Evolutionary conservation across 306 rosid species (phyloP), one percentile per base, ranked within the genome.

Genomic region (Dicorynia guianensis): DNA sequence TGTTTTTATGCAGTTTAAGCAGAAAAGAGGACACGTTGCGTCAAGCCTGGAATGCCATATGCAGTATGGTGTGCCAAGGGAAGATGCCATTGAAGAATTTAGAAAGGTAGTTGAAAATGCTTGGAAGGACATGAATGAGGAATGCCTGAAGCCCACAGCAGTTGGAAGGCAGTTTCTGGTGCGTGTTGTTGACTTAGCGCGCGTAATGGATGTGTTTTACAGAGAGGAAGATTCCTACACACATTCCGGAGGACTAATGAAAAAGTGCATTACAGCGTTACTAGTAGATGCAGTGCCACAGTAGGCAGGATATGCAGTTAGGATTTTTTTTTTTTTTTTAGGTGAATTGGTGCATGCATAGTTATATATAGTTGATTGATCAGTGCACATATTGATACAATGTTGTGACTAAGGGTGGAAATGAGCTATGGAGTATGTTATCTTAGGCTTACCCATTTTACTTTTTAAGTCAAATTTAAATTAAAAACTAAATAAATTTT

Each of bases 31-130:
- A 2, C 72, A 85, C 33, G 69, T 82, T 17, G 80, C 80, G 2
- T 80, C 83, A 10, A 50, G 72, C 0, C 71, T 78, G 43, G 83
- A 86, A 72, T 86, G 87, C 39, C 82, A 81, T 71, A 82, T 77
- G 60, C 80, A 86, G 65, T 11, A 71, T 9, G 67, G 72, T 8
- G 57, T 15, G 4, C 3, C 42, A 4, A 77, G 69, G 2, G 57
- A 81, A 64, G 74, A 55, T 1, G 67, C 78, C 3, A 4, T 54
- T 1, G 4, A 20, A 0, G 64, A 42, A 35, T 72, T 76, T 1
- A 38, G 14, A 4, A 49, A 35, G 44, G 68, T 43, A 46, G 67
- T 78, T 2, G 10, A 1, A 2, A 54, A 79, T 36, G 39, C 67
- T 0, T 85, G 83, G 88, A 77, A 85, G 76, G 85, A 85, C 14